Conservation (phyloP, 768 basidiomycete genomes). For the Mycena epipterygia region DNA sequence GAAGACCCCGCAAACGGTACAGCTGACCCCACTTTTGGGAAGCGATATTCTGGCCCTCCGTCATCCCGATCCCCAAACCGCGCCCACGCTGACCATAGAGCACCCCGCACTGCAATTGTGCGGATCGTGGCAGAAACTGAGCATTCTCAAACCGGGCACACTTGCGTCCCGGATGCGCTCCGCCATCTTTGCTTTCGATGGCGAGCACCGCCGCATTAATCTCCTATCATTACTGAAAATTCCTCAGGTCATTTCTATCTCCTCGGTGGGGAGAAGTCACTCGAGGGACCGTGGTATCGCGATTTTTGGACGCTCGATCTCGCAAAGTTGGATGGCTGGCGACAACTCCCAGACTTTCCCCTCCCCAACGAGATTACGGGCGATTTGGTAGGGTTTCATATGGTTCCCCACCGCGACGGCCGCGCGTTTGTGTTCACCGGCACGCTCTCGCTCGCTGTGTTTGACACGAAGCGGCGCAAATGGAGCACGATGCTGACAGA, state of each 20-base stretch:
- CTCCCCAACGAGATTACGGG: constrained; percentile 29
- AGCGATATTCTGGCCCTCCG: constrained; percentile 36
- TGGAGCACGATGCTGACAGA: constrained; percentile 49
- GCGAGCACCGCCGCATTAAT: constrained; percentile 33
- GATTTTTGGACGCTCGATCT: constrained; percentile 46
- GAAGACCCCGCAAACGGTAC: constrained; percentile 18
- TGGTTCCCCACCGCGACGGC: constrained; percentile 41
- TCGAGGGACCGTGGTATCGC: constrained; percentile 43
- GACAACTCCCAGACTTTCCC: constrained; percentile 43
- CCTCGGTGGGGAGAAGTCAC: constrained; percentile 44
- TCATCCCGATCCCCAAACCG: constrained; percentile 46
- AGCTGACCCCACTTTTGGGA: constrained; percentile 21
- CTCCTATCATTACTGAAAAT: too few species aligned
- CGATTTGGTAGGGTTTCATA: constrained; percentile 39
- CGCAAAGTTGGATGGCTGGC: constrained; percentile 43
- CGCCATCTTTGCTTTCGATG: constrained; percentile 45
- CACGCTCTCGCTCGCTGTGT: constrained; percentile 41
- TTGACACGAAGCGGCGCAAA: constrained; percentile 50
- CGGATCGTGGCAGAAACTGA: constrained; percentile 54
- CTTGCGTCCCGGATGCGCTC: constrained; percentile 36
- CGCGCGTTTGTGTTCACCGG: constrained; percentile 56
- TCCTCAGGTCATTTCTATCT: constrained; percentile 44
- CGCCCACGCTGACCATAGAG: constrained; percentile 33
- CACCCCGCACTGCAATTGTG: constrained; percentile 44
- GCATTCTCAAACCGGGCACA: constrained; percentile 27